Percentiles rank a stretch among this genome's conserved stretches.
phyloP scores from a whole-genome alignment of 345 rosid species.

The Passiflora organensis region DNA sequence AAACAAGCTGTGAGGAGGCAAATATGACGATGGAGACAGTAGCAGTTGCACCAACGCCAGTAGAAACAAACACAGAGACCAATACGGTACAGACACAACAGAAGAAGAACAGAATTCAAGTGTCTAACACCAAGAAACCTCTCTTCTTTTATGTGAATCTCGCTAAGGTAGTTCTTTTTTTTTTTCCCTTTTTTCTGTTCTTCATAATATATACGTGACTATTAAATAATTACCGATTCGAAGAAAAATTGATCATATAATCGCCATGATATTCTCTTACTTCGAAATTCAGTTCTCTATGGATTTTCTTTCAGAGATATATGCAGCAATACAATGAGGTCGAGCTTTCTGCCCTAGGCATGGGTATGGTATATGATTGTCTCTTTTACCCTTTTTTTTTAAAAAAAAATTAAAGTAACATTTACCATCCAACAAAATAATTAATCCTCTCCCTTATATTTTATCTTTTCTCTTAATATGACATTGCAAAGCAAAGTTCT shows the following conservation, averaged over 20 bases:
- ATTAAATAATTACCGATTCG: no score
- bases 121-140: constrained; percentile 31
- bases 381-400: background rate
- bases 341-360: constrained; percentile 89
- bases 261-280: no score
- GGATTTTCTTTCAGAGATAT: constrained; percentile 66
- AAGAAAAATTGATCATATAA: no score
- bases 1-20: background rate
- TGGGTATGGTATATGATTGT: constrained; percentile 48
- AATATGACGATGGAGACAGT: constrained; percentile 18
- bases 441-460: no score
- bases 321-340: constrained; percentile 87
- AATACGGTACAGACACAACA: constrained; percentile 3
- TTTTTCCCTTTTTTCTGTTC: no score
- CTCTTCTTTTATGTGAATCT: constrained; percentile 34
- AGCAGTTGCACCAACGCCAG: constrained; percentile 2
- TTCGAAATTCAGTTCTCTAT: no score
- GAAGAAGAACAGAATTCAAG: constrained; percentile 33
- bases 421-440: no score
- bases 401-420: no score
- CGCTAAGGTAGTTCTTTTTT: constrained; percentile 19
- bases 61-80: background rate
- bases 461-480: no score
- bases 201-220: no score
- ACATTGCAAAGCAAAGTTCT: no score